Evolutionary conservation across 169 alveolate species (phyloP).

Genomic region (Plasmodium inui): DNA sequence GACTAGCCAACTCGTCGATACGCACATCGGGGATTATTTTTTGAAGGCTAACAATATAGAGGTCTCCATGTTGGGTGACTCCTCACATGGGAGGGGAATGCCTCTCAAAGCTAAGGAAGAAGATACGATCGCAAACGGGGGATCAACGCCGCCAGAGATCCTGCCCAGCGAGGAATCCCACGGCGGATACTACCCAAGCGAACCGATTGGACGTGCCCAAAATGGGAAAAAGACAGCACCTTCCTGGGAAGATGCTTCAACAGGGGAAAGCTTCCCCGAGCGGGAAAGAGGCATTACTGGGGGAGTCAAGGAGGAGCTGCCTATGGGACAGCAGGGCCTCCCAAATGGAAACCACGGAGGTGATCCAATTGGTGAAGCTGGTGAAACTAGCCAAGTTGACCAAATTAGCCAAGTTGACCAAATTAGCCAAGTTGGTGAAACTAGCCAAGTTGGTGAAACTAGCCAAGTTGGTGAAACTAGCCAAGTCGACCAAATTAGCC

Average conservation of each 20-base stretch:
- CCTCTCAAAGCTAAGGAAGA: no score
- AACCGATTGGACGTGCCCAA: neutral
- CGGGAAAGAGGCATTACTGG: neutral
- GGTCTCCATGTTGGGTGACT: neutral
- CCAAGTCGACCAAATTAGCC: neutral
- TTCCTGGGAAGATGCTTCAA: neutral
- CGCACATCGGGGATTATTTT: constrained; percentile 66
- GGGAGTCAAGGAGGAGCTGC: neutral
- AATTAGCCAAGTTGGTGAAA: neutral
- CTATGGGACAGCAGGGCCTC: neutral
- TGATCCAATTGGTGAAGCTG: neutral
- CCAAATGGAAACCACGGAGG: neutral
- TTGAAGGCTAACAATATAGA: constrained; percentile 25
- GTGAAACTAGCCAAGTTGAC: neutral
- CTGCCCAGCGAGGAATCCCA: neutral
- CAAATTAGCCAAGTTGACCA: neutral
- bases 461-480: neutral
- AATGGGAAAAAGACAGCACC: neutral
- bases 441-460: neutral
- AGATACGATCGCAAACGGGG: neutral
- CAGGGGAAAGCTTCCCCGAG: neutral
- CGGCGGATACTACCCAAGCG: neutral
- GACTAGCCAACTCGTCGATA: constrained; percentile 31
- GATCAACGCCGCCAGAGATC: no score
- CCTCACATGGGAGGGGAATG: neutral